Base-by-base conservation (phyloP, 2,329 filamentous ascomycete species). In the Aspergillus neotritici region DNA sequence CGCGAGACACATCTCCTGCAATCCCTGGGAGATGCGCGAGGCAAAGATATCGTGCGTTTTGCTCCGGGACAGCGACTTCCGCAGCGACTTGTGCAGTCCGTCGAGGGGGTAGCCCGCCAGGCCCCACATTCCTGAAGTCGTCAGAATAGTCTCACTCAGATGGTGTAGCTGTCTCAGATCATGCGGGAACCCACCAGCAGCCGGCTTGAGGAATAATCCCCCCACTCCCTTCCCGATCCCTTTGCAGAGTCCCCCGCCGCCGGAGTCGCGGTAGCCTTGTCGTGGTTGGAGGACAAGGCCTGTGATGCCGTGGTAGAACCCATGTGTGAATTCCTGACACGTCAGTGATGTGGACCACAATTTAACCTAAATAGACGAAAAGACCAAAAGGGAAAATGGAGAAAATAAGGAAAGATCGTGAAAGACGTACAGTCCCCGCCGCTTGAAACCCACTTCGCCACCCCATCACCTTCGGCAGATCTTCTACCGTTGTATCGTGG, bases 161-260 rank as follows among this genome's bases (percentile, higher is more conserved):
- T 12, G n/a, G 2, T 11, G 4, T 13, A 10, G 13, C 9, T 25
- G 11, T 31, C 21, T 38, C 39, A 34, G 15, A 32, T 25, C 21
- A 25, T 25, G 21, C 21, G 12, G 14, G 33, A 14, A 65, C 76
- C 66, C 65, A 82, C 82, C 87, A 46, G 86, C 87, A 44, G 83
- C 79, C n/a, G 88, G 86, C 61, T 94, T 94, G 14, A 93, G 68
- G 1, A 93, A 73, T 2, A 94, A 63, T 0, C 90, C 90, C 4
- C 87, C 87, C 31, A 94, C 77, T 0, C 88, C 90, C 60, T 87
- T 93, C 1, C 84, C 88, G 34, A 94, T 73, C 0, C 87, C 87
- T 62, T 90, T 91, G 10, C 89, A 58, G 6, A 90, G 73, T 1
- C 90, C 90, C 6, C 71, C 72, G 2, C 70, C 63, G 2, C 82